Evolutionary conservation across 2,329 filamentous ascomycete species (phyloP).

Genomic region (Fusarium pseudograminearum): DNA sequence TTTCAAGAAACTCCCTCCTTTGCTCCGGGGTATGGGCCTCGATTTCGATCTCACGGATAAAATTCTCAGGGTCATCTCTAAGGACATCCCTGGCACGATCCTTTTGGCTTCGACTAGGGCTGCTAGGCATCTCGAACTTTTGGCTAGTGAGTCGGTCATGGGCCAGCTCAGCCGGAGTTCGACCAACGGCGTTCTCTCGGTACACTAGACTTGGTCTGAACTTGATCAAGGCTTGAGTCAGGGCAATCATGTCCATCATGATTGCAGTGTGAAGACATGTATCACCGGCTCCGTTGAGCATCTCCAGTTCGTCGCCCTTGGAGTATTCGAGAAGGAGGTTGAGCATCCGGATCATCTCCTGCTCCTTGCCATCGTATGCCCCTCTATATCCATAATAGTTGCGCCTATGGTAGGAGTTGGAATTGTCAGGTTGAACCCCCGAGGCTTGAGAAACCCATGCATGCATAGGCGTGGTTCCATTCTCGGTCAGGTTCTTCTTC

Average conservation of each 20-base stretch:
- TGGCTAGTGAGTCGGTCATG: conserved; percentile 64
- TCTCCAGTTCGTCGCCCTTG: conserved; percentile 65
- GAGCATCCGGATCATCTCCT: conserved; percentile 58
- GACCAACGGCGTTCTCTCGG: conserved; percentile 81
- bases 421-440: conserved; percentile 26
- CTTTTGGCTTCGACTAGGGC: conserved; percentile 6
- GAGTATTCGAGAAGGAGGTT: conserved; percentile 66
- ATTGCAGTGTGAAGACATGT: conserved; percentile 72
- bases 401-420: conserved; percentile 23
- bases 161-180: conserved; percentile 77
- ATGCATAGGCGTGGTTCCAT: conserved; percentile 73
- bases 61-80: conserved; percentile 21
- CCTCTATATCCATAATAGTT: conserved; percentile 6
- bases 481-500: conserved; percentile 63
- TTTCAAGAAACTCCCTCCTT: conserved; percentile 36
- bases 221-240: conserved; percentile 63
- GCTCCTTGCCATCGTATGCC: conserved; percentile 42
- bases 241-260: conserved; percentile 50
- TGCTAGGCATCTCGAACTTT: conserved; percentile 49
- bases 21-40: conserved; percentile 34
- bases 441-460: conserved; percentile 61
- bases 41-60: conserved; percentile 23
- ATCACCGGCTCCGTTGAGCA: conserved; percentile 74
- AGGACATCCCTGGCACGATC: conserved; percentile 1
- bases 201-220: conserved; percentile 70